Conservation (phyloP, 2,329 filamentous ascomycete genomes). For the Botrytis hyacinthi region DNA sequence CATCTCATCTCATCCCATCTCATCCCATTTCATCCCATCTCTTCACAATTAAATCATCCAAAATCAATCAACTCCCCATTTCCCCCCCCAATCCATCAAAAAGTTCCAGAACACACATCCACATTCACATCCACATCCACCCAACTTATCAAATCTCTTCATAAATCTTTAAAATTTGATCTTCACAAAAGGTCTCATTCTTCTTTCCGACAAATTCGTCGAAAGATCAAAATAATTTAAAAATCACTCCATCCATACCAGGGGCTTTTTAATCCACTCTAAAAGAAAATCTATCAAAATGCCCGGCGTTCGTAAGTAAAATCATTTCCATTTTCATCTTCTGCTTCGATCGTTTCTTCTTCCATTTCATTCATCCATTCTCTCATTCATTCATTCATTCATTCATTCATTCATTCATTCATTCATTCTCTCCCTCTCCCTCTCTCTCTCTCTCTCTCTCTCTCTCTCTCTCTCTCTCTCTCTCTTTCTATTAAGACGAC, state of each 20-base stretch:
- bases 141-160: constrained; percentile 5
- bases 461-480: not conserved
- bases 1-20: not conserved
- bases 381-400: not conserved
- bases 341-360: not conserved
- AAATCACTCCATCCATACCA: constrained; percentile 1
- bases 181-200: constrained; percentile 3
- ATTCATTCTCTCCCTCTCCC: not conserved
- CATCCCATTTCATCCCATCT: not conserved
- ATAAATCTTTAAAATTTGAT: constrained; percentile 13
- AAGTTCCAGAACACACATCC: not conserved
- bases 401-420: not conserved
- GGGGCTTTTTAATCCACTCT: constrained; percentile 5
- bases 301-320: constrained; percentile 37
- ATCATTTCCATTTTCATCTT: constrained; percentile 15
- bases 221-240: constrained; percentile 7
- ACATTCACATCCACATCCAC: not conserved
- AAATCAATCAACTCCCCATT: not conserved
- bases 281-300: constrained; percentile 28
- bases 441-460: not conserved
- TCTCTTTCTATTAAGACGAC: constrained; percentile 1
- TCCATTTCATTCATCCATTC: not conserved
- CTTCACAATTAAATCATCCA: not conserved
- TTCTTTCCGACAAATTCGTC: not conserved
- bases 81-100: not conserved